Conservation (phyloP, 768 basidiomycete species). For the Jaapia argillacea region DNA sequence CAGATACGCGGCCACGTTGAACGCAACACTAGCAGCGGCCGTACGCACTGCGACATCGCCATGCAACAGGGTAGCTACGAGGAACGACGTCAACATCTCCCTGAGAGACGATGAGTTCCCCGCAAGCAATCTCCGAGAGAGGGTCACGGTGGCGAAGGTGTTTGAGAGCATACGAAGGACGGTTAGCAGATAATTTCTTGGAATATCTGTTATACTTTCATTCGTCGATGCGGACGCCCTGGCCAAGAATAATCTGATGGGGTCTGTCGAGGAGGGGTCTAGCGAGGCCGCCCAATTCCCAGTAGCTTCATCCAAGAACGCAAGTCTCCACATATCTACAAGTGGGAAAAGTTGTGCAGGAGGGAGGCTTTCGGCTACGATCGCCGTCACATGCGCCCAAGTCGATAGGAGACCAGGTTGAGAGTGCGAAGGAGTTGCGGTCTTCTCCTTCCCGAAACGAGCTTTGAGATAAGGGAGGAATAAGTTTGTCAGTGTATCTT, state of each 20-base stretch:
- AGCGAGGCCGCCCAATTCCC: constrained; percentile 33
- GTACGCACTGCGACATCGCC: constrained; percentile 58
- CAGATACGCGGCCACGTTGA: constrained; percentile 59
- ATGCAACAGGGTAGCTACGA: constrained; percentile 63
- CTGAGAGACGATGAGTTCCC: constrained; percentile 18
- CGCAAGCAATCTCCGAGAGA: constrained; percentile 33
- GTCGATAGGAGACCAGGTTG: constrained; percentile 30
- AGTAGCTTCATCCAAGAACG: constrained; percentile 53
- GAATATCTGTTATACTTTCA: constrained; percentile 11
- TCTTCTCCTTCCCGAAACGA: constrained; percentile 26
- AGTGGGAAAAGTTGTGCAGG: constrained; percentile 63
- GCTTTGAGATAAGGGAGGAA: constrained; percentile 60
- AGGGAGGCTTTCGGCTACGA: constrained; percentile 36
- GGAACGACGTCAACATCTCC: constrained; percentile 34
- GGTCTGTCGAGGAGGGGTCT: constrained; percentile 24
- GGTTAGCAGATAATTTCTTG: constrained; percentile 54
- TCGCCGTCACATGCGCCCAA: constrained; percentile 39
- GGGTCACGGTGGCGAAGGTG: constrained; percentile 36
- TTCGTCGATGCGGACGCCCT: constrained; percentile 28
- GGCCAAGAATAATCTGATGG: constrained; percentile 34
- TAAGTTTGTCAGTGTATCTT: constrained; percentile 33
- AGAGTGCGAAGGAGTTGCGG: constrained; percentile 14
- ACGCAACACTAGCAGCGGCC: constrained; percentile 75
- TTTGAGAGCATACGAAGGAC: constrained; percentile 63
- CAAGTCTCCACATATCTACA: constrained; percentile 75